Evolutionary conservation across 805 yeast genomes (phyloP), one percentile per base, ranked within the genome.

Genomic region (Candida chauliodis): DNA sequence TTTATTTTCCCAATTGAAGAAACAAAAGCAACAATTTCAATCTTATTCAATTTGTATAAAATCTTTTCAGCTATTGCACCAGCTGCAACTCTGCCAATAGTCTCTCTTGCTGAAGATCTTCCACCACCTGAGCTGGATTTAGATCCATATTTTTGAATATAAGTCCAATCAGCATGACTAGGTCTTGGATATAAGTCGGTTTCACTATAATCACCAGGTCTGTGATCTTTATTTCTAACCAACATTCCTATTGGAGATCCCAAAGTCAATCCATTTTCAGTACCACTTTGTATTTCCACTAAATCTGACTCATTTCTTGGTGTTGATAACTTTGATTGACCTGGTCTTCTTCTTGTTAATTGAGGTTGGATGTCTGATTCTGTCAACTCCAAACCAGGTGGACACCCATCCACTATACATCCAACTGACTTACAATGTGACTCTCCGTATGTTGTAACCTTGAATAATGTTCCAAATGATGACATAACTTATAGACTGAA

Each of bases 101-200:
- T 93, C 67, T 93, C 99, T 63, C 99, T 80, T 7, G 99, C 99
- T 31, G 91, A 80, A 9, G 97, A 84, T 59, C 99, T 79, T 46
- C 99, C 99, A 56, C 99, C 99, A 37, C 99, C 99, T 25, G 95
- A 83, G 4, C 95, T 78, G 4, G 97, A 95, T 67, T 93, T 93
- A 50, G 81, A 75, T 30, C 96, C 95, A 66, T 93, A 93, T 65
- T 93, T 93, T 48, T 76, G 72, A 56, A 86, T 71, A 66, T 93
- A 93, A 16, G 99, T 93, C 75, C 74, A 89, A 64, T 93, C 99
- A 14, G 99, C 98, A 63, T 93, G 99, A 21, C 96, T 86, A 19
- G 99, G 99, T 64, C 99, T 81, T 50, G 99, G 99, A 69, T 80
- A 93, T 48, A 84, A 73, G 59, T 90, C 98, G 63, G 95, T 93